These are phyloP conservation scores for Oropetium thomaeum DNA, from an alignment of 176 grass and related monocot genomes.

Conservation along the genomic window DNA sequence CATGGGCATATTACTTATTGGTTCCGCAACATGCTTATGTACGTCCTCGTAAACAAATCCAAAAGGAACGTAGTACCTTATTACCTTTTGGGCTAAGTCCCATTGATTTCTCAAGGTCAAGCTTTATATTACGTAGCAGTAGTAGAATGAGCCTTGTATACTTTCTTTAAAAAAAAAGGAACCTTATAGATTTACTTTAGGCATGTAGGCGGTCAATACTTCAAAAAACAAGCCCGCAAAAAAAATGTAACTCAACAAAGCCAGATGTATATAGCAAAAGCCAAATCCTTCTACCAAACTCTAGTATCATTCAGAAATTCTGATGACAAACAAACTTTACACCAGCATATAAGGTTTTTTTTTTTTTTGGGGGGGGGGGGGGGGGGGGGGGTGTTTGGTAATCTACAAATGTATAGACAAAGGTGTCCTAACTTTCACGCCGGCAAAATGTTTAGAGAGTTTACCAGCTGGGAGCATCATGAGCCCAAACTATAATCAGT, in stretches of 20 bases:
- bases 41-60: slow-evolving; percentile 21
- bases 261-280: not conserved
- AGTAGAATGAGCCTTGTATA: too few relatives aligned
- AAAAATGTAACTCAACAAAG: not conserved
- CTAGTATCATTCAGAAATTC: not conserved
- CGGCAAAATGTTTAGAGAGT: not conserved
- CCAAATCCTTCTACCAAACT: not conserved
- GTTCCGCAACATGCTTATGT: slow-evolving; percentile 29
- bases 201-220: too few relatives aligned
- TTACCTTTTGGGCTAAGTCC: too few relatives aligned
- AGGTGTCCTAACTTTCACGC: not conserved
- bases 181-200: too few relatives aligned
- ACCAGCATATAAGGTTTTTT: not conserved
- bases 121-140: too few relatives aligned
- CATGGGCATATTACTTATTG: slow-evolving; percentile 41
- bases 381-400: too few relatives aligned
- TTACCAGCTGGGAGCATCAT: not conserved
- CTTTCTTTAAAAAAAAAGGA: too few relatives aligned
- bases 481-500: not conserved
- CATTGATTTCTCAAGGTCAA: too few relatives aligned
- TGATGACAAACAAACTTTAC: slow-evolving; percentile 11
- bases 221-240: not conserved
- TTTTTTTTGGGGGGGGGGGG: too few relatives aligned
- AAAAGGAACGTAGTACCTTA: not conserved
- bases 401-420: not conserved